Evolutionary conservation across 768 basidiomycete genomes (phyloP).

Genomic region (Suillus cothurnatus): DNA sequence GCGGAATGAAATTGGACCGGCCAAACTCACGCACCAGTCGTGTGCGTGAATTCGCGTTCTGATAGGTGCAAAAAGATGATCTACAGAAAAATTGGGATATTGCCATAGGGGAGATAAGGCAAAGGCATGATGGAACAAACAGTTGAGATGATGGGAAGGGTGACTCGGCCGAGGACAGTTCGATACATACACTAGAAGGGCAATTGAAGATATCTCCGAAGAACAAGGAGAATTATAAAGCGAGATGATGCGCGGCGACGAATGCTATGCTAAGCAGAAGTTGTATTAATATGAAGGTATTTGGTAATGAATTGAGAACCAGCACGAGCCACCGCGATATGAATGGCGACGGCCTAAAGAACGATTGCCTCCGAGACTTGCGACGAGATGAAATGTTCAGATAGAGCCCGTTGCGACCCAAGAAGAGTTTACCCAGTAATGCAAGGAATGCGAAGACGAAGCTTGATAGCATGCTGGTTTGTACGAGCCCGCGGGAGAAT

Average conservation of each 20-base stretch:
- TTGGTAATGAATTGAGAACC: neutral
- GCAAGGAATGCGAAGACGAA: neutral
- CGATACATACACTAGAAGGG: neutral
- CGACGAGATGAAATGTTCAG: neutral
- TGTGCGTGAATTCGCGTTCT: neutral
- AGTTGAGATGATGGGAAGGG: too few relatives aligned
- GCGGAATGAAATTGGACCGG: neutral
- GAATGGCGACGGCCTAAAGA: neutral
- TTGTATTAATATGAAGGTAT: neutral
- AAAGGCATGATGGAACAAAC: neutral
- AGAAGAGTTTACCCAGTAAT: neutral
- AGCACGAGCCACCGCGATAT: neutral
- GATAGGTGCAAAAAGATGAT: neutral
- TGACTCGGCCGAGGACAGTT: neutral
- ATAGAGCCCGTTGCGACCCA: neutral
- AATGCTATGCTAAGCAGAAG: neutral
- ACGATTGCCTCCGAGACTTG: neutral
- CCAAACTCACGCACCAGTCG: neutral
- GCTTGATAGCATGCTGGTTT: neutral
- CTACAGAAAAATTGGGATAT: neutral
- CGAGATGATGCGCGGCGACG: neutral
- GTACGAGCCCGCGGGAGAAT: neutral
- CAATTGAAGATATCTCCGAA: neutral
- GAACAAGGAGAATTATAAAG: neutral
- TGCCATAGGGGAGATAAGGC: neutral